These are phyloP conservation scores for Trametes elegans DNA, from an alignment of 768 basidiomycete genomes.

Conservation along the genomic window DNA sequence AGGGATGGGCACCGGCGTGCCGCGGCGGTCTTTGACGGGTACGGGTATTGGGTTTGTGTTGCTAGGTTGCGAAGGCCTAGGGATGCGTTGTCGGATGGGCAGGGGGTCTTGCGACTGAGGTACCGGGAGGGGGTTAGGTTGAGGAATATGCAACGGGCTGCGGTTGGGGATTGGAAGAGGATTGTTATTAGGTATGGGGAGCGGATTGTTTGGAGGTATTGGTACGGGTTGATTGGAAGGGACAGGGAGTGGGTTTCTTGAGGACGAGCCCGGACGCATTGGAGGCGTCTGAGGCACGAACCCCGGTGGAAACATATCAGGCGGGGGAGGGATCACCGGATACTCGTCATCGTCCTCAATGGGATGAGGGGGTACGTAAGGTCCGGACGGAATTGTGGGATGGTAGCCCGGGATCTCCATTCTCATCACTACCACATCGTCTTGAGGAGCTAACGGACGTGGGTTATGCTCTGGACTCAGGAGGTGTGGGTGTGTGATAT, in stretches of 20 bases:
- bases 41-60: not conserved
- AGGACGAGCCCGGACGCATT: not conserved
- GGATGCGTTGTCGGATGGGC: not conserved
- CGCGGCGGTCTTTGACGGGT: not conserved
- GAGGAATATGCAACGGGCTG: not conserved
- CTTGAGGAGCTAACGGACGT: constrained; percentile 13
- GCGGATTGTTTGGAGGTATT: not conserved
- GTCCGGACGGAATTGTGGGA: not conserved
- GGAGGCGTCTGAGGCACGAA: constrained; percentile 16
- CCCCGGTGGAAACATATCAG: constrained; percentile 13
- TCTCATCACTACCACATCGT: constrained; percentile 10
- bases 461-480: constrained; percentile 30
- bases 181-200: not conserved
- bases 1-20: not conserved
- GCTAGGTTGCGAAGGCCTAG: not conserved
- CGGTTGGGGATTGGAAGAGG: not conserved
- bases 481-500: constrained; percentile 23
- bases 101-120: constrained; percentile 2
- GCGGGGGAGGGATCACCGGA: not conserved
- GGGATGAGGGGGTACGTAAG: constrained; percentile 2
- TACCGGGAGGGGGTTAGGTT: constrained; percentile 2
- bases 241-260: not conserved
- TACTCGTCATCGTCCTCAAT: not conserved
- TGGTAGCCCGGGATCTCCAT: constrained; percentile 14
- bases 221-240: constrained; percentile 9